phyloP scores from a whole-genome alignment of 1,139 yeast species.

The Blastobotrys proliferans region DNA sequence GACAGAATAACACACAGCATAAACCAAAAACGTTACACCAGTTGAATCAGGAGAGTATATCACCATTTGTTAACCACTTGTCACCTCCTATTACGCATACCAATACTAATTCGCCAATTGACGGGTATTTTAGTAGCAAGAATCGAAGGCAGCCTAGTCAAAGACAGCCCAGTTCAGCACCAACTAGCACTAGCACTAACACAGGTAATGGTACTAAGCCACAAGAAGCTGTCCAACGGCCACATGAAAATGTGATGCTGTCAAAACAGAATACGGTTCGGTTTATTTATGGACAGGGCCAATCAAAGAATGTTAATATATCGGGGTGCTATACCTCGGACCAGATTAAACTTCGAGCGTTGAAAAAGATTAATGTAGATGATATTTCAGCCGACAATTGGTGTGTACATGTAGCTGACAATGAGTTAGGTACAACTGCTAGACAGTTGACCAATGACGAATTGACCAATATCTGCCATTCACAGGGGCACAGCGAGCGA shows the following conservation, averaged over 20 bases:
- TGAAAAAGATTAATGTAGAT: slow-evolving; percentile 52
- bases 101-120: slow-evolving; percentile 17
- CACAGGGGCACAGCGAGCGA: slow-evolving; percentile 66
- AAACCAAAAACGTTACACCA: slow-evolving; percentile 19
- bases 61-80: slow-evolving; percentile 22
- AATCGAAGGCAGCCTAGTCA: slow-evolving; percentile 3
- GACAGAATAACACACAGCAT: not conserved
- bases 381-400: slow-evolving; percentile 45
- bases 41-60: slow-evolving; percentile 22
- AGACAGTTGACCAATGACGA: slow-evolving; percentile 70
- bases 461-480: slow-evolving; percentile 75
- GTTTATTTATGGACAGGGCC: slow-evolving; percentile 58
- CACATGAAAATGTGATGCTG: slow-evolving; percentile 2
- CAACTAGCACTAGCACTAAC: slow-evolving; percentile 6
- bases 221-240: slow-evolving; percentile 9
- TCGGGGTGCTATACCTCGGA: slow-evolving; percentile 80
- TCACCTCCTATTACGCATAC: too few species aligned
- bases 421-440: slow-evolving; percentile 37
- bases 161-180: slow-evolving; percentile 12
- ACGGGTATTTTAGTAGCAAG: slow-evolving; percentile 19
- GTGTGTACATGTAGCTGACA: slow-evolving; percentile 45
- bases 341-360: slow-evolving; percentile 66
- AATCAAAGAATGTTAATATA: slow-evolving; percentile 67
- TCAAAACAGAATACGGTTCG: slow-evolving; percentile 48
- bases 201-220: slow-evolving; percentile 6